A percentile compares a stretch with the other conserved stretches of the same genome.
Conservation (phyloP, 768 basidiomycete species). For the Auriscalpium orientale region DNA sequence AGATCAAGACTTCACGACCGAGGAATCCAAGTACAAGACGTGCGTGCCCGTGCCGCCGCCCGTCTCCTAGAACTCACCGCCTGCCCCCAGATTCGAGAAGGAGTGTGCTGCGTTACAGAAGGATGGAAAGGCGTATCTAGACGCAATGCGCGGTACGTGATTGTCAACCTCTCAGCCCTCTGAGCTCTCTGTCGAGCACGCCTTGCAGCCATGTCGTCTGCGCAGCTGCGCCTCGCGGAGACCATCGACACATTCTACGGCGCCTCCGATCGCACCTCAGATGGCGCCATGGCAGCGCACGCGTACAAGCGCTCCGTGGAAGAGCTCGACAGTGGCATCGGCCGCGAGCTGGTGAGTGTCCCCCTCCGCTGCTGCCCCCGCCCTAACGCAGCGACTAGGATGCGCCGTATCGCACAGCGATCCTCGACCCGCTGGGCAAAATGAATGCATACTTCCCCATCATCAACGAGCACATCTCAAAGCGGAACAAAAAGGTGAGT, state of each 20-base stretch:
- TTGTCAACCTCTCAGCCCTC: background rate
- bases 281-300: constrained; percentile 94
- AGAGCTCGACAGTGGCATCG: constrained; percentile 81
- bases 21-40: constrained; percentile 87
- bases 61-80: background rate
- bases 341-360: constrained; percentile 72
- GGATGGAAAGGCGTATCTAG: constrained; percentile 90
- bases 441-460: constrained; percentile 94
- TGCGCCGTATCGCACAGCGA: constrained; percentile 86
- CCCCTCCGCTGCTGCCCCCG: background rate
- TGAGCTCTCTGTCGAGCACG: background rate
- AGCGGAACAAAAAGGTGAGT: constrained; percentile 91
- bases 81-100: constrained; percentile 76
- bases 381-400: constrained; percentile 45
- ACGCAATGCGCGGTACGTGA: constrained; percentile 81
- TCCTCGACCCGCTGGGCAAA: constrained; percentile 93
- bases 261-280: constrained; percentile 74
- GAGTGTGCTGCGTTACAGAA: constrained; percentile 91
- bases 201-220: constrained; percentile 76
- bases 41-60: constrained; percentile 33
- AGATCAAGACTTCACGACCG: constrained; percentile 88
- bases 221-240: constrained; percentile 90
- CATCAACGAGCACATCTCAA: constrained; percentile 88
- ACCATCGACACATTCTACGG: constrained; percentile 91
- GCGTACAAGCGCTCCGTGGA: constrained; percentile 94